Evolutionary conservation across 805 yeast species (phyloP), one percentile per base, ranked within the genome.

Genomic region (Ogataea pini): DNA sequence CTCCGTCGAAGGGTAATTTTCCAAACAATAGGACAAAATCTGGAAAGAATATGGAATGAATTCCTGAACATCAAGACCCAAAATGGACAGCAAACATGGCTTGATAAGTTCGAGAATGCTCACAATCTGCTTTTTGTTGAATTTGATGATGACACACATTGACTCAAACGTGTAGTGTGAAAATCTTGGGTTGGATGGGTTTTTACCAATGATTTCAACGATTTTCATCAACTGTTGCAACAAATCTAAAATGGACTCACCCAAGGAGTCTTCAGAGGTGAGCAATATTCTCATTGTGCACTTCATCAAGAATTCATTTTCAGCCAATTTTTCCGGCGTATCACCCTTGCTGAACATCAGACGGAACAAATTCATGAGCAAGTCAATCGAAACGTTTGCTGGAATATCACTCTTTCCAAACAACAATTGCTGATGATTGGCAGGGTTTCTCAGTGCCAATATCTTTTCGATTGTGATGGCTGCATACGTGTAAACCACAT

Each of bases 101-200:
- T 91, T 75, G 28, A 88, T 72, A 9, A 78, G 52, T 5, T 70
- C 68, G 48, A 83, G 83, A 34, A 78, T 70, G 22, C 63, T 49
- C 1, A 71, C 68, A 14, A 73, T 60, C 22, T 73, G 61, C 10
- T 62, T 53, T 2, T 58, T 56, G 31, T 69, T 61, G 61, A 67
- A 83, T 55, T 84, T 83, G 49, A 91, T 70, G 42, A 91, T 70
- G 4, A 84, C 85, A 20, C 94, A 92, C 49, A 94, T 75, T 7
- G 96, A 77, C 72, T 94, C 99, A 65, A 94, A 94, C 3, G 87
- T 76, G 62, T 83, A 95, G 67, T 94, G 99, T 6, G 90, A 80
- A 62, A 94, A 94, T 58, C 85, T 81, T 37, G 99, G 99, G 68
- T 94, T 94, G 4, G 98, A 88, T 5, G 99, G 99, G 61, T 94